phyloP scores from a whole-genome alignment of 495 filamentous ascomycete genomes.

The Tetracladium marchalianum region DNA sequence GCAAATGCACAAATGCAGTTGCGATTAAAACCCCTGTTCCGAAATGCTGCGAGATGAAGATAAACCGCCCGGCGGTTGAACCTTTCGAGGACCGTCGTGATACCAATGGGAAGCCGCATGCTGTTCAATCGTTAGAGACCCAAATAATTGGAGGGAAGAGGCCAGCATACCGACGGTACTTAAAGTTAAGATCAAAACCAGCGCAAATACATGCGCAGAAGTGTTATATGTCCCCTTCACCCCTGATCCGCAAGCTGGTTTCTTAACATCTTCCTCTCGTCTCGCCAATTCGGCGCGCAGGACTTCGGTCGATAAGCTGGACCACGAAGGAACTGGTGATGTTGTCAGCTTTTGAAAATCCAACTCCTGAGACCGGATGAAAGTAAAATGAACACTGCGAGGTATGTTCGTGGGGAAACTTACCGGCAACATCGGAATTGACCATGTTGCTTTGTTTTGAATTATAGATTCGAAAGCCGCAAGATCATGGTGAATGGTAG shows the following conservation, averaged over 20 bases:
- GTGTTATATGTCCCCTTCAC: slow-evolving; percentile 53
- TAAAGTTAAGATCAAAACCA: slow-evolving; percentile 61
- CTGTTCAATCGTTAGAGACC: slow-evolving; percentile 23
- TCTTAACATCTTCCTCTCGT: slow-evolving; percentile 28
- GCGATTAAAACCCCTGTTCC: slow-evolving; percentile 81
- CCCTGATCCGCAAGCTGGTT: slow-evolving; percentile 53
- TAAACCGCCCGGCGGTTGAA: slow-evolving; percentile 35
- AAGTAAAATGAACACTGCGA: no score
- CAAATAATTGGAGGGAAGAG: slow-evolving; percentile 7
- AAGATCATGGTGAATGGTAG: no score
- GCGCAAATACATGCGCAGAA: slow-evolving; percentile 61
- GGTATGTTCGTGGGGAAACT: no score
- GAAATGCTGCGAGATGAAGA: slow-evolving; percentile 75
- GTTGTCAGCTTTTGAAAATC: not conserved
- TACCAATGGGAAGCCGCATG: slow-evolving; percentile 50
- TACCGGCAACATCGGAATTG: no score
- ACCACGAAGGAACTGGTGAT: slow-evolving; percentile 24
- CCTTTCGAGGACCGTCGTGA: slow-evolving; percentile 34
- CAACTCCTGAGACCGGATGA: no score
- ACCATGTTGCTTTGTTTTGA: no score
- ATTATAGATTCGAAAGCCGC: no score
- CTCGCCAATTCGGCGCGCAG: slow-evolving; percentile 41
- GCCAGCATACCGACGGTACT: slow-evolving; percentile 55
- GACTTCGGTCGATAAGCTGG: slow-evolving; percentile 37
- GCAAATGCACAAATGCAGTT: slow-evolving; percentile 80